A percentile compares a stretch with the other conserved stretches of the same genome.
These are phyloP conservation scores for Cryptomeria japonica DNA, from an alignment of 75 land plant species.

Conservation along the genomic window DNA sequence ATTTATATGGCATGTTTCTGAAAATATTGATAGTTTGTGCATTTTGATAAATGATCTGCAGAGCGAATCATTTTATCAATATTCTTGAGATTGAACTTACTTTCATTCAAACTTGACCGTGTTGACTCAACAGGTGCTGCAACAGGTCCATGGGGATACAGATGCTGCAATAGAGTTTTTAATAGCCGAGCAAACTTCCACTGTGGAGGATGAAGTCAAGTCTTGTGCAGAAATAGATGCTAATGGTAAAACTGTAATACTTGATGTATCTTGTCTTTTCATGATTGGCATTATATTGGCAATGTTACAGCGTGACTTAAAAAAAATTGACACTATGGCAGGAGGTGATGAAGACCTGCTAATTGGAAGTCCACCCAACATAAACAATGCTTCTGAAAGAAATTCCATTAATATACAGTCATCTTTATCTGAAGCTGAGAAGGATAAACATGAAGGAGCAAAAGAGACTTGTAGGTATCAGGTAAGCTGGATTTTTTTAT, in stretches of 20 bases:
- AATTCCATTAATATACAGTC: background rate
- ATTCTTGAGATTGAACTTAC: background rate
- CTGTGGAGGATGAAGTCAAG: conserved; percentile 11
- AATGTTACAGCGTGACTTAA: background rate
- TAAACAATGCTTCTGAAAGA: background rate
- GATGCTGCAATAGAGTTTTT: conserved; percentile 79
- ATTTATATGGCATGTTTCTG: background rate
- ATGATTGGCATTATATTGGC: background rate
- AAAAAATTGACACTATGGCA: conserved; percentile 8
- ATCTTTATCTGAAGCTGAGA: background rate
- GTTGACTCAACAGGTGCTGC: conserved; percentile 49
- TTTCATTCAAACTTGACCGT: background rate
- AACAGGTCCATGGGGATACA: conserved; percentile 64
- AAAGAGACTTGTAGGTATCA: conserved; percentile 11
- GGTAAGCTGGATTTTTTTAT: conserved; percentile 13
- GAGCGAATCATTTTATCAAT: background rate
- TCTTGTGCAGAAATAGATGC: background rate
- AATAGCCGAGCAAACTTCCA: conserved; percentile 47
- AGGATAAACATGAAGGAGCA: conserved; percentile 8
- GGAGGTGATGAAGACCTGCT: background rate
- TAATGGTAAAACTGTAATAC: conserved; percentile 6
- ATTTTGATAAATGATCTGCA: background rate
- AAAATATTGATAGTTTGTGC: background rate
- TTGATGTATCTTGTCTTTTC: background rate
- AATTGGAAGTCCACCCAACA: background rate